phyloP scores from a whole-genome alignment of 495 filamentous ascomycete genomes.

The Penicillium lividum region DNA sequence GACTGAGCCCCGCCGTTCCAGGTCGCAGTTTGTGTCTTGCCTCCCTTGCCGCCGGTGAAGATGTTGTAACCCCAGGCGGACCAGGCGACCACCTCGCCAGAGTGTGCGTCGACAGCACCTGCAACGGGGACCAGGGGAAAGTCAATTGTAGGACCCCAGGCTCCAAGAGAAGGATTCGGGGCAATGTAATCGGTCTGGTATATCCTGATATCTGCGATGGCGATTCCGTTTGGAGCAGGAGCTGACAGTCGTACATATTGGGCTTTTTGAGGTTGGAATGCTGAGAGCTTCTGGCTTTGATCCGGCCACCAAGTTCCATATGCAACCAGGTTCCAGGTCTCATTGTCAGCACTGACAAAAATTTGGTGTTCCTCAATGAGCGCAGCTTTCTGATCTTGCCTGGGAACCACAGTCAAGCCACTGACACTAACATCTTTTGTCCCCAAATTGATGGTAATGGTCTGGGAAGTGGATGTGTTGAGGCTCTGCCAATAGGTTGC shows the following conservation, averaged over 20 bases:
- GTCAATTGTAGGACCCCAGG: constrained; percentile 50
- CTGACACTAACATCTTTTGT: background rate
- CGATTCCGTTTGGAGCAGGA: constrained; percentile 32
- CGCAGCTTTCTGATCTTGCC: background rate
- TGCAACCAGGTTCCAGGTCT: constrained; percentile 39
- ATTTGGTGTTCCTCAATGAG: constrained; percentile 31
- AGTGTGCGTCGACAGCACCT: constrained; percentile 31
- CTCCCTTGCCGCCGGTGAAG: constrained; percentile 28
- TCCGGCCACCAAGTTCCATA: constrained; percentile 47
- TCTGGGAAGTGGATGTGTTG: background rate
- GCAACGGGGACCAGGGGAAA: constrained; percentile 52
- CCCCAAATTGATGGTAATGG: constrained; percentile 7
- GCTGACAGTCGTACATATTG: constrained; percentile 37
- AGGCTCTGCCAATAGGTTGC: constrained; percentile 8
- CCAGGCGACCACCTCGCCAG: constrained; percentile 43
- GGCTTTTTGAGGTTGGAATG: constrained; percentile 36
- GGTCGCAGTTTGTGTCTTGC: constrained; percentile 45
- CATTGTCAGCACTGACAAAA: constrained; percentile 38
- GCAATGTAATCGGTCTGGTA: constrained; percentile 13
- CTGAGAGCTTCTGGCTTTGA: constrained; percentile 36
- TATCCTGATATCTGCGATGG: constrained; percentile 28
- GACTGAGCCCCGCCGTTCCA: constrained; percentile 35
- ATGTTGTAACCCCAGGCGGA: constrained; percentile 36
- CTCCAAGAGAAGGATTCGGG: constrained; percentile 19
- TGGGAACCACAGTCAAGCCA: constrained; percentile 13